phyloP scores from a whole-genome alignment of 108 stramenopile species.

The Skeletonema tropicum region DNA sequence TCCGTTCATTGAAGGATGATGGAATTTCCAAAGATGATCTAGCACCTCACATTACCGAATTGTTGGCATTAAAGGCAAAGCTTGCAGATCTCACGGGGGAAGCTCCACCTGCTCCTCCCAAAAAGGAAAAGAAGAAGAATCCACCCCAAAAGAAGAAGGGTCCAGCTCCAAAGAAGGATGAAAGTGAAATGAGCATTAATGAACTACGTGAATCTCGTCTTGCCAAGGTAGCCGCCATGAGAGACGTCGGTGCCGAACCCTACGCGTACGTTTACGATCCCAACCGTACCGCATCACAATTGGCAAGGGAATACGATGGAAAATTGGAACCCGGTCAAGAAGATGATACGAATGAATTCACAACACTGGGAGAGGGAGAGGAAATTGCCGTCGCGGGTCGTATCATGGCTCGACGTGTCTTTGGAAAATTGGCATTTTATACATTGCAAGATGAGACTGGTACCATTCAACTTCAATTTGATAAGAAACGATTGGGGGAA shows the following conservation, averaged over 20 bases:
- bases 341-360: constrained; percentile 48
- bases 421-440: constrained; percentile 97
- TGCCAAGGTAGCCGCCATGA: constrained; percentile 82
- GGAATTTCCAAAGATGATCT: constrained; percentile 73
- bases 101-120: constrained; percentile 6
- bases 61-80: constrained; percentile 74
- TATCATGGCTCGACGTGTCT: constrained; percentile 93
- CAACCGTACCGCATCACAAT: constrained; percentile 64
- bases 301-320: constrained; percentile 65
- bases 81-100: constrained; percentile 53
- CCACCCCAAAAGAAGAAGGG: constrained; percentile 33
- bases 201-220: constrained; percentile 81
- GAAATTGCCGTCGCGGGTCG: constrained; percentile 91
- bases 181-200: constrained; percentile 51
- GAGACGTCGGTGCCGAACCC: constrained; percentile 78
- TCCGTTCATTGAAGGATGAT: constrained; percentile 70
- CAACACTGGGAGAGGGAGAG: constrained; percentile 47
- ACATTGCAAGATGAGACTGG: constrained; percentile 92
- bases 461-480: constrained; percentile 93
- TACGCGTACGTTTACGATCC: constrained; percentile 81
- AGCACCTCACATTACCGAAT: constrained; percentile 74
- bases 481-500: constrained; percentile 82
- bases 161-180: constrained; percentile 31
- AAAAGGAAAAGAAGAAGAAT: constrained; percentile 36
- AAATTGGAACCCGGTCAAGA: constrained; percentile 78